Base-by-base conservation (phyloP, 2,329 filamentous ascomycete genomes). In the Westerdykella aurantiaca region DNA sequence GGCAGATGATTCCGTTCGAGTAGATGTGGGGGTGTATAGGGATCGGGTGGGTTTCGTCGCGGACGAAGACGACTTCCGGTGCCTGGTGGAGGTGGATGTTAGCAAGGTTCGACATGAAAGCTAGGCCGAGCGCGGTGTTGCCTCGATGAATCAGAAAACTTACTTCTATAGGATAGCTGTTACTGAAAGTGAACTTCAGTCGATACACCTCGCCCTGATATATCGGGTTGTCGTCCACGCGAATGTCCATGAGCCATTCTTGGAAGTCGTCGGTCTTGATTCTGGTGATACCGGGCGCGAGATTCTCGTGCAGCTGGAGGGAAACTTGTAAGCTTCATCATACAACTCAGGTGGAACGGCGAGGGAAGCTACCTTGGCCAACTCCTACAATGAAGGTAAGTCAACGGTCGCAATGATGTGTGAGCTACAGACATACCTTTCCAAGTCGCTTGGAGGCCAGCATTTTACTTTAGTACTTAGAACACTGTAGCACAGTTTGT, bases 21-120 rank as follows among this genome's bases (percentile, higher is more conserved):
- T 98, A 98, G 68, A 98, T 87, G 72, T 98, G 93, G 3, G 93
- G 93, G 61, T 98, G 93, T 67, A 95, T 90, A 1, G 93, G 93
- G 58, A 98, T 90, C 2, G 75, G 72, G 34, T 78, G 76, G 33
- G 60, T 58, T 29, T 80, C 67, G 42, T 79, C 72, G 56, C 82
- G 75, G 43, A 88, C 76, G 63, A 98, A 98, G 44, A 86, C 86
- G 53, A 97, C 93, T 75, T 98, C 93, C 18, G 93, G 93, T 0
- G 93, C 86, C 91, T 95, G 57, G 34, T 11, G 7, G 11, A 0
- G 14, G 13, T 10, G 16, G 10, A 33, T 5, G n/a, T 35, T 18
- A 47, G 45, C 18, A n/a, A 2, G 7, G 13, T 35, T 13, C 9
- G 6, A 29, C 6, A 33, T 6, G n/a, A 35, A 6, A 35, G 33